phyloP scores from a whole-genome alignment of 805 yeast species.

The Candida silvatica region DNA sequence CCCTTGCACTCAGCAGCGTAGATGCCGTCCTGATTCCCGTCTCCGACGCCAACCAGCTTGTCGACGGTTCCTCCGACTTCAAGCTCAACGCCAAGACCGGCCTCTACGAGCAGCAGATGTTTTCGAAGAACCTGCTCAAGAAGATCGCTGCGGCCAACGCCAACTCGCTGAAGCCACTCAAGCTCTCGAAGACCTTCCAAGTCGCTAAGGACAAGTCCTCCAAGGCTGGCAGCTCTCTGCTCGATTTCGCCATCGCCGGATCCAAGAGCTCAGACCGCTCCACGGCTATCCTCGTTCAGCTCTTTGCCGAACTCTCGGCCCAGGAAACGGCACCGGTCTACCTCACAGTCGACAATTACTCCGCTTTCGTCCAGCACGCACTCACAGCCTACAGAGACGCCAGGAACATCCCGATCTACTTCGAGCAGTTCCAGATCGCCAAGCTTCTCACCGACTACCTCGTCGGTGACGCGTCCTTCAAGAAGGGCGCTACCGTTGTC shows the following conservation, averaged over 20 bases:
- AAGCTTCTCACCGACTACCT: constrained; percentile 44
- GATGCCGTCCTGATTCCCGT: constrained; percentile 46
- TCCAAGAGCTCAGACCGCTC: constrained; percentile 20
- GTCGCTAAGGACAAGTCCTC: constrained; percentile 6
- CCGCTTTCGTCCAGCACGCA: constrained; percentile 47
- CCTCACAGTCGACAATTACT: constrained; percentile 68
- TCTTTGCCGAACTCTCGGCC: constrained; percentile 45
- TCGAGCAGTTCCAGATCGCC: constrained; percentile 57
- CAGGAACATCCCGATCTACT: constrained; percentile 46
- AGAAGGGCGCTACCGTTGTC: constrained; percentile 55
- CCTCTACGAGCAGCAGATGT: constrained; percentile 73
- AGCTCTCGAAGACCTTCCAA: constrained; percentile 13
- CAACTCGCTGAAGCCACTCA: constrained; percentile 25
- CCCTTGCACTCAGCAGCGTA: constrained; percentile 31
- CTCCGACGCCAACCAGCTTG: constrained; percentile 48
- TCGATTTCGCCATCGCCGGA: constrained; percentile 31
- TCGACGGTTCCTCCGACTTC: constrained; percentile 72
- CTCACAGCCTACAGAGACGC: constrained; percentile 53
- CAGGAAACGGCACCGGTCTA: constrained; percentile 50
- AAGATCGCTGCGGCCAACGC: constrained; percentile 41
- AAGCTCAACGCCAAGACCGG: constrained; percentile 39
- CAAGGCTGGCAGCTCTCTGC: constrained; percentile 20
- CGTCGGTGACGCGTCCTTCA: constrained; percentile 43
- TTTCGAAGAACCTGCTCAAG: constrained; percentile 47
- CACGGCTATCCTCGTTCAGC: constrained; percentile 40